phyloP scores from a whole-genome alignment of 805 yeast species.

The Metschnikowia vanudenii region DNA sequence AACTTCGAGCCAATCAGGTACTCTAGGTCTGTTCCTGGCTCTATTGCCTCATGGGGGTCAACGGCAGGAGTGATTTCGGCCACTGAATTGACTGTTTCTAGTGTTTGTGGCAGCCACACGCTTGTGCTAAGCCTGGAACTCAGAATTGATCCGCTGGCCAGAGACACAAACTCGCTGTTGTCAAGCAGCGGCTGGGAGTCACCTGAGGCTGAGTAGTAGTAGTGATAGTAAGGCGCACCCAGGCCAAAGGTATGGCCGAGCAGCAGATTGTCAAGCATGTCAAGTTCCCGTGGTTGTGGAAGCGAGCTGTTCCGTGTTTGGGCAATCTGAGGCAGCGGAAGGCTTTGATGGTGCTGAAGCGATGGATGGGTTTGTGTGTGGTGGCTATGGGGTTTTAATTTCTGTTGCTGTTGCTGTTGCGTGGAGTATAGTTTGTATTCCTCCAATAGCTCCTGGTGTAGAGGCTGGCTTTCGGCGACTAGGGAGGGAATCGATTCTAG shows the following conservation, averaged over 20 bases:
- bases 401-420: background rate
- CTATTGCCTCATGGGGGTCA: too few species aligned
- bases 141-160: constrained; percentile 7
- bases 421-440: constrained; percentile 3
- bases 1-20: background rate
- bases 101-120: constrained; percentile 11
- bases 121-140: constrained; percentile 6
- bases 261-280: background rate
- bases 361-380: too few species aligned
- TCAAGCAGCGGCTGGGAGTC: constrained; percentile 8
- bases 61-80: background rate
- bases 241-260: background rate
- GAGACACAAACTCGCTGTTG: constrained; percentile 10
- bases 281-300: constrained; percentile 4
- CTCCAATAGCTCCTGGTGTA: constrained; percentile 4
- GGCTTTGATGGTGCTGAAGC: too few species aligned
- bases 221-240: background rate
- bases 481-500: background rate
- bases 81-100: background rate
- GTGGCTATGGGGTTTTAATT: too few species aligned
- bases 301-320: background rate
- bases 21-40: background rate
- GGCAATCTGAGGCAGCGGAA: background rate
- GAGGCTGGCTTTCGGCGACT: background rate
- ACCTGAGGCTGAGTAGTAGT: background rate